A percentile compares a stretch with the other conserved stretches of the same genome.
Evolutionary conservation across 768 basidiomycete species (phyloP).

Genomic region (Lactifluus echinatus): DNA sequence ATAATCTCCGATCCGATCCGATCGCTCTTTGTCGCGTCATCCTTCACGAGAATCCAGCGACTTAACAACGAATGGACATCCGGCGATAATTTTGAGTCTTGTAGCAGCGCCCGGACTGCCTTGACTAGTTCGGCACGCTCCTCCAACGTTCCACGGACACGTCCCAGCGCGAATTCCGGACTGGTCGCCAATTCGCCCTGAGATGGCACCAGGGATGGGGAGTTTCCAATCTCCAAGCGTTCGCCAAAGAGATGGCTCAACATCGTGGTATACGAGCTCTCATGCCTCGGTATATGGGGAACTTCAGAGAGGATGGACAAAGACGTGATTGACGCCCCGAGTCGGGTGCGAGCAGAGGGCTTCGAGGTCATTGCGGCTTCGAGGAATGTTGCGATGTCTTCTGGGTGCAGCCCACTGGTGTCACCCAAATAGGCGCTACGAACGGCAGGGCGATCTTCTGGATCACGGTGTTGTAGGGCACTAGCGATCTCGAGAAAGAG

Average conservation of each 20-base stretch:
- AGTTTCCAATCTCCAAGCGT: constrained; percentile 78
- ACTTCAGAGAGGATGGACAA: constrained; percentile 26
- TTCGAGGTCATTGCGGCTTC: constrained; percentile 33
- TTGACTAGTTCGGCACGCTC: constrained; percentile 59
- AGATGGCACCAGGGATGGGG: constrained; percentile 58
- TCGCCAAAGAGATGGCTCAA: constrained; percentile 72
- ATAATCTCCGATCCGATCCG: constrained; percentile 51
- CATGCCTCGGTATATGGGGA: constrained; percentile 80
- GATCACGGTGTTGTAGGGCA: constrained; percentile 54
- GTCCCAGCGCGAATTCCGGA: constrained; percentile 91
- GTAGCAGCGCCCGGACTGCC: constrained; percentile 59
- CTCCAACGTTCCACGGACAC: constrained; percentile 75
- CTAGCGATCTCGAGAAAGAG: constrained; percentile 75
- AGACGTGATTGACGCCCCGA: constrained; percentile 34
- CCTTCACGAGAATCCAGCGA: constrained; percentile 75
- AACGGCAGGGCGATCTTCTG: constrained; percentile 43
- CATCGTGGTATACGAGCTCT: constrained; percentile 85
- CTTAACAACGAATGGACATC: constrained; percentile 66
- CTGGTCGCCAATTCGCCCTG: constrained; percentile 73
- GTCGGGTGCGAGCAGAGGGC: constrained; percentile 36
- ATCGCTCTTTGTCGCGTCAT: constrained; percentile 57
- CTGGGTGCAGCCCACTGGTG: constrained; percentile 29
- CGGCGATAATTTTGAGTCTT: constrained; percentile 36
- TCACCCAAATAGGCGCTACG: constrained; percentile 58
- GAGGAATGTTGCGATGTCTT: constrained; percentile 46